Conservation (phyloP, 176 grass and related monocot species). For the Juncus inflexus region DNA sequence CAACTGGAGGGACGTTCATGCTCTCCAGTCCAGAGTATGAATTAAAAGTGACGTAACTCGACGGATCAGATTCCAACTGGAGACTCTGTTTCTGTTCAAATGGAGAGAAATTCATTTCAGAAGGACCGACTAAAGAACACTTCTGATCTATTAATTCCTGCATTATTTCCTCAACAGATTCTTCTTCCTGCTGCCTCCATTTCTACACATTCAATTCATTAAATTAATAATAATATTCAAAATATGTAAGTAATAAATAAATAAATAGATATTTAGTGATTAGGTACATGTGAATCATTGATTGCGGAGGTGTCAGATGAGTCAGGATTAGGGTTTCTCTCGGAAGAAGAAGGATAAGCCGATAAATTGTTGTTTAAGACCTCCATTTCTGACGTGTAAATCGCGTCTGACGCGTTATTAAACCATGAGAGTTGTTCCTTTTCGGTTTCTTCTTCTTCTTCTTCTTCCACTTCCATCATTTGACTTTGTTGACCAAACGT, state of each 20-base stretch:
- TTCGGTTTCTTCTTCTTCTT: slow-evolving; percentile 30
- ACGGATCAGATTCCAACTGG: slow-evolving; percentile 40
- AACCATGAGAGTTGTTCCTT: slow-evolving; percentile 66
- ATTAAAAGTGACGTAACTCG: slow-evolving; percentile 62
- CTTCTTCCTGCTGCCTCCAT: slow-evolving; percentile 43
- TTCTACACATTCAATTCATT: slow-evolving; percentile 32
- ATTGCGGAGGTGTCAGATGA: slow-evolving; percentile 25
- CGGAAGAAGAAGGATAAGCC: neutral
- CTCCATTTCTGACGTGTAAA: slow-evolving; percentile 54
- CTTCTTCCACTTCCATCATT: slow-evolving; percentile 37
- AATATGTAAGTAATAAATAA: too few species aligned
- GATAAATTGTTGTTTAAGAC: slow-evolving; percentile 1
- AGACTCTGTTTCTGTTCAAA: slow-evolving; percentile 40
- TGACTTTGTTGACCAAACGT: slow-evolving; percentile 58
- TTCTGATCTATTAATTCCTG: slow-evolving; percentile 44
- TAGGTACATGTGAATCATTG: slow-evolving; percentile 34
- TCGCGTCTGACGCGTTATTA: slow-evolving; percentile 53
- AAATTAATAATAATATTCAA: too few species aligned
- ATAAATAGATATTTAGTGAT: neutral
- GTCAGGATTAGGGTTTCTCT: neutral
- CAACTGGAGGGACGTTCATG: slow-evolving; percentile 33
- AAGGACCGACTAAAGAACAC: slow-evolving; percentile 35
- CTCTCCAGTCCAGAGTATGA: slow-evolving; percentile 40
- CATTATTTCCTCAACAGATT: slow-evolving; percentile 34
- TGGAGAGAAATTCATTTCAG: slow-evolving; percentile 35